A percentile compares a stretch with the other conserved stretches of the same genome.
phyloP scores from a whole-genome alignment of 2,329 filamentous ascomycete species.

The Trichoderma afroharzianum region DNA sequence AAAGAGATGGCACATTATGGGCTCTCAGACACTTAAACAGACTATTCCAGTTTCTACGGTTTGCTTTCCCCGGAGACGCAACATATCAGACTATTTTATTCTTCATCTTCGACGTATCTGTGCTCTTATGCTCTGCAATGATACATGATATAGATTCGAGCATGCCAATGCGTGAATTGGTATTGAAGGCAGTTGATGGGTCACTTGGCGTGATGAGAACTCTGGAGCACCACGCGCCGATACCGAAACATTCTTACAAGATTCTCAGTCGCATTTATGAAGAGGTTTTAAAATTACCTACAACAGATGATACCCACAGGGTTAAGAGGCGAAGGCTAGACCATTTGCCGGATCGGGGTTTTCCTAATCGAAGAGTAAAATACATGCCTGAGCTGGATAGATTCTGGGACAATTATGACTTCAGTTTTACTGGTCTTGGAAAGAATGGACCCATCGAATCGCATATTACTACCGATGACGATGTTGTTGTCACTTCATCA shows the following conservation, averaged over 20 bases:
- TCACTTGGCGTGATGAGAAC: slow-evolving; percentile 34
- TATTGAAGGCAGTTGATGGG: slow-evolving; percentile 37
- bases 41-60: slow-evolving; percentile 40
- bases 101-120: slow-evolving; percentile 49
- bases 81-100: slow-evolving; percentile 50
- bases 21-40: slow-evolving; percentile 41
- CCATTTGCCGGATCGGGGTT: not conserved
- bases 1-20: slow-evolving; percentile 41
- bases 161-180: slow-evolving; percentile 39
- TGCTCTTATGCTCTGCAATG: slow-evolving; percentile 48
- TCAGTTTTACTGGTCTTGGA: not conserved
- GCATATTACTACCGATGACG: not conserved
- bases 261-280: slow-evolving; percentile 31
- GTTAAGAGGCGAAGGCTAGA: not conserved
- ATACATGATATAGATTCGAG: slow-evolving; percentile 44
- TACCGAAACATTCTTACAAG: slow-evolving; percentile 32
- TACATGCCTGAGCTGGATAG: not conserved
- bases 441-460: not conserved
- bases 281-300: slow-evolving; percentile 13
- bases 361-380: not conserved
- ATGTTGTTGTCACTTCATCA: not conserved
- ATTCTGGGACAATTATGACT: not conserved
- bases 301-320: not conserved
- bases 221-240: slow-evolving; percentile 29
- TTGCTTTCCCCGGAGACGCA: slow-evolving; percentile 40